Evolutionary conservation across 768 basidiomycete species (phyloP), one percentile per base, ranked within the genome.

Genomic region (Pisolithus orientalis): DNA sequence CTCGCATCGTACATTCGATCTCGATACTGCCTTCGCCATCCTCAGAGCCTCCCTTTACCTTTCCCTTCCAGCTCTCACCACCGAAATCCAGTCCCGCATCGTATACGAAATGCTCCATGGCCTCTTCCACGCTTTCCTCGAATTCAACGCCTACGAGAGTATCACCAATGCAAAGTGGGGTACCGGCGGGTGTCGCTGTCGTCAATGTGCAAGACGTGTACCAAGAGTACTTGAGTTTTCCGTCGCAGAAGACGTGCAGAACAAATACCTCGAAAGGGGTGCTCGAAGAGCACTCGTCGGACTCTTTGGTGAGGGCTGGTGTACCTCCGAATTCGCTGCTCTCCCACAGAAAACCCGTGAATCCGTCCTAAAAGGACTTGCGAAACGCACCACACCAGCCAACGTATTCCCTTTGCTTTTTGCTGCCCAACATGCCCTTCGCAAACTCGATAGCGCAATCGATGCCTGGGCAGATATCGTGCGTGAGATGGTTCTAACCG

Each of bases 1-100:
- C 67, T 93, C 90, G 4, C 89, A 97, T 60, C 78, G 95, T 13
- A 84, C 90, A 1, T 96, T 92, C 69, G 95, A 98, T 71, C 83
- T 98, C 59, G 78, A 84, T 42, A 97, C 94, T 14, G 88, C 90
- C 0, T 92, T 98, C 65, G 81, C 88, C 55, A 91, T 98, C 61
- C 82, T 93, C 66, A 83, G 85, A 38, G 83, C 90, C 1, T 84
- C 94, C 1, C 72, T 76, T 9, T 97, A 94, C 68, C 85, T 98
- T 40, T 74, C 78, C 31, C 75, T 98, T 39, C 66, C 83, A 14
- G 72, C 84, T 0, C 80, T 99, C 4, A 79, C 83, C 54, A 76
- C 80, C 52, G 95, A 98, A 62, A 77, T 88, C 40, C 88, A 91
- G 59, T 84, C 87, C 0, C 80, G 89, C 53, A 82, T 97, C 61